phyloP scores from a whole-genome alignment of 2,329 filamentous ascomycete genomes.

The Verruconis gallopava region DNA sequence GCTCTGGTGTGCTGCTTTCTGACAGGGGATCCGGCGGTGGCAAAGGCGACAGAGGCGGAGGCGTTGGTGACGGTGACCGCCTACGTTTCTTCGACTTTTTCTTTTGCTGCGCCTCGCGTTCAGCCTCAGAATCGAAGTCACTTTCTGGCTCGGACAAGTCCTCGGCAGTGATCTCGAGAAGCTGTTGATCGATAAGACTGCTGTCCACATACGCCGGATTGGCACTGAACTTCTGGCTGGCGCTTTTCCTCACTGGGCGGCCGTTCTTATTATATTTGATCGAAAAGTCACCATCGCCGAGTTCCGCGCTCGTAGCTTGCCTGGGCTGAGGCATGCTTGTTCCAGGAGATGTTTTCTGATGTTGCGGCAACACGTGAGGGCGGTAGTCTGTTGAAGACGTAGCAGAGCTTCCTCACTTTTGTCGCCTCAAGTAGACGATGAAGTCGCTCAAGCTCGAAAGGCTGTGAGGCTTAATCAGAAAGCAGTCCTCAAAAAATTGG shows the following conservation, averaged over 20 bases:
- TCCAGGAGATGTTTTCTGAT: slow-evolving; percentile 2
- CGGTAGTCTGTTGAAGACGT: no score
- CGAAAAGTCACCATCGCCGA: slow-evolving; percentile 16
- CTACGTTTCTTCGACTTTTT: slow-evolving; percentile 16
- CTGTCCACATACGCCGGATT: slow-evolving; percentile 27
- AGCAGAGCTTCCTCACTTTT: slow-evolving; percentile 35
- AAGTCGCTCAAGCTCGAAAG: no score
- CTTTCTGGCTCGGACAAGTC: background rate
- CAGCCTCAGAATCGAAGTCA: slow-evolving; percentile 2
- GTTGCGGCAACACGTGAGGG: no score
- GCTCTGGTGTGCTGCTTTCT: slow-evolving; percentile 11
- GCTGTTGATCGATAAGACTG: background rate
- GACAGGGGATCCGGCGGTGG: slow-evolving; percentile 16
- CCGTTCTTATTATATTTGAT: slow-evolving; percentile 29
- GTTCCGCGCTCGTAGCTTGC: slow-evolving; percentile 14
- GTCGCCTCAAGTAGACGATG: slow-evolving; percentile 32
- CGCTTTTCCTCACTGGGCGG: slow-evolving; percentile 29
- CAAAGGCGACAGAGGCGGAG: slow-evolving; percentile 23
- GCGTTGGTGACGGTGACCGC: slow-evolving; percentile 22
- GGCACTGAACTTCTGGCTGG: slow-evolving; percentile 21
- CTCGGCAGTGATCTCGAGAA: background rate
- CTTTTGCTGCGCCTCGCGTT: slow-evolving; percentile 3
- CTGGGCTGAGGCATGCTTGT: background rate
- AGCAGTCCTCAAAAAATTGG: no score
- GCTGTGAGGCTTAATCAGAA: no score